Conservation (phyloP, 176 grass and related monocot genomes). For the Puccinellia tenuiflora region DNA sequence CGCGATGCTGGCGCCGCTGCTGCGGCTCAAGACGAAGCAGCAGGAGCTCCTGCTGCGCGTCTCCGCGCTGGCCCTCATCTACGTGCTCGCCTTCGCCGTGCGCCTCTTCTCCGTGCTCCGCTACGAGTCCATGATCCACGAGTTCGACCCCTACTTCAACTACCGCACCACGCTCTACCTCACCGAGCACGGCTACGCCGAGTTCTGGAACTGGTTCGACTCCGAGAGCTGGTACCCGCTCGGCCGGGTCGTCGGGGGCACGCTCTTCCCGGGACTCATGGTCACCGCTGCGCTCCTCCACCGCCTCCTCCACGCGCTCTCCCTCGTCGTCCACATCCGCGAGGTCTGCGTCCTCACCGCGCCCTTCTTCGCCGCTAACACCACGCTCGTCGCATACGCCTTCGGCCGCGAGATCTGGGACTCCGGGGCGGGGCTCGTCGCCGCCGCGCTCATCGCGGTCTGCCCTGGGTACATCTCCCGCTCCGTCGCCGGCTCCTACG, state of each 20-base stretch:
- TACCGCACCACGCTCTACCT: constrained; percentile 99
- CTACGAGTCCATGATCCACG: constrained; percentile 99
- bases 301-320: constrained; percentile 71
- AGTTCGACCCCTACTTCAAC: constrained; percentile 99
- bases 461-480: constrained; percentile 98
- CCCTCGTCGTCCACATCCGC: constrained; percentile 86
- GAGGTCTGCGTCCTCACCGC: constrained; percentile 99
- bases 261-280: constrained; percentile 93
- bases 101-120: constrained; percentile 97
- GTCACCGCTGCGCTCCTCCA: constrained; percentile 86
- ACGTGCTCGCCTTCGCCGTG: constrained; percentile 88
- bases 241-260: constrained; percentile 87
- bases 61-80: constrained; percentile 81
- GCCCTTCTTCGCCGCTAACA: constrained; percentile 95
- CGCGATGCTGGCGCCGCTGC: constrained; percentile 32
- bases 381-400: constrained; percentile 92
- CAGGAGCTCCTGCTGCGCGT: constrained; percentile 94
- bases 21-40: constrained; percentile 97
- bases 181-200: constrained; percentile 61
- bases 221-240: constrained; percentile 99
- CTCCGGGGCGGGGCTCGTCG: constrained; percentile 72
- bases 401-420: constrained; percentile 99
- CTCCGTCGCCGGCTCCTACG: constrained; percentile 83
- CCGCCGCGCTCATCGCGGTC: constrained; percentile 85
- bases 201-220: constrained; percentile 99